These are phyloP conservation scores for Rosa multiflora DNA, from an alignment of 306 rosid genomes.

Conservation along the genomic window DNA sequence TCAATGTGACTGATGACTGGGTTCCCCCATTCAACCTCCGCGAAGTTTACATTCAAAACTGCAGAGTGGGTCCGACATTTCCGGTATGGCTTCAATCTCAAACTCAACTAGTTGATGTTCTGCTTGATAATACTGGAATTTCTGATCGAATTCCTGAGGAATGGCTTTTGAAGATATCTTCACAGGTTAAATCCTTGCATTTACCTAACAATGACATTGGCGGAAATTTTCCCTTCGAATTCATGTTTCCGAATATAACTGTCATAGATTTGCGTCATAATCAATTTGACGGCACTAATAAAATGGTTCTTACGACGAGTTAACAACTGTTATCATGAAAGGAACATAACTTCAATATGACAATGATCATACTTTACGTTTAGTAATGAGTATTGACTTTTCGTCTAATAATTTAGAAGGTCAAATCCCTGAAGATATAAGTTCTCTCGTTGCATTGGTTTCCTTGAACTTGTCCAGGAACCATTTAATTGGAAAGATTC, in stretches of 20 bases:
- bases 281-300: slow-evolving; percentile 24
- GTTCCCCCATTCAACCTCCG: background rate
- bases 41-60: background rate
- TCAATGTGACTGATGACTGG: background rate
- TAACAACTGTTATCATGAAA: too few relatives aligned
- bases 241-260: background rate
- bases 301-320: too few relatives aligned
- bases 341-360: too few relatives aligned
- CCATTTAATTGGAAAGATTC: too few relatives aligned
- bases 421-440: too few relatives aligned
- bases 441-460: too few relatives aligned
- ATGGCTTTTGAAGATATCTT: slow-evolving; percentile 18
- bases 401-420: too few relatives aligned
- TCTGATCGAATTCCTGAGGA: slow-evolving; percentile 20
- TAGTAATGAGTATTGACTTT: too few relatives aligned
- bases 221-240: slow-evolving; percentile 17
- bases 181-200: background rate
- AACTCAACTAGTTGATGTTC: background rate
- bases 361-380: too few relatives aligned
- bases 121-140: background rate
- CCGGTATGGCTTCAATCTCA: slow-evolving; percentile 30
- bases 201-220: slow-evolving; percentile 14
- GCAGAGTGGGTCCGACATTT: slow-evolving; percentile 14
- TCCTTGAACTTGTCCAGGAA: too few relatives aligned
- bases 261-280: slow-evolving; percentile 11